These are phyloP conservation scores for Periglandula ipomoeae DNA, from an alignment of 2,329 filamentous ascomycete species.

Conservation along the genomic window DNA sequence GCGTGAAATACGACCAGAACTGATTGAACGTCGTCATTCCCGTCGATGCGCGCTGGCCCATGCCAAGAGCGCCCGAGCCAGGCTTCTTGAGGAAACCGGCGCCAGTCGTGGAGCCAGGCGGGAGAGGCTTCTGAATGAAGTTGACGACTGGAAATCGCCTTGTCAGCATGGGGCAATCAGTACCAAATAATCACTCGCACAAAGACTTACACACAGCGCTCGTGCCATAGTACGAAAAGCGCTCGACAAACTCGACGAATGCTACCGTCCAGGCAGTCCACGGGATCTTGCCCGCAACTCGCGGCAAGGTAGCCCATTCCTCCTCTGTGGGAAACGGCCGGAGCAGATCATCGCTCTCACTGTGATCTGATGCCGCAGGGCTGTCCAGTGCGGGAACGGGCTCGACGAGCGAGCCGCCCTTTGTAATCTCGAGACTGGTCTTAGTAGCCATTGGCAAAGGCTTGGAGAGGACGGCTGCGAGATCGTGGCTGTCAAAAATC, in stretches of 20 bases:
- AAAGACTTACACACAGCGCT: constrained; percentile 50
- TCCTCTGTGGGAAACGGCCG: constrained; percentile 15
- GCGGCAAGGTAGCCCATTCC: constrained; percentile 41
- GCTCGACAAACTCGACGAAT: constrained; percentile 61
- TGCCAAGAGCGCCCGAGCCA: constrained; percentile 45
- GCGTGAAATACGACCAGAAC: constrained; percentile 53
- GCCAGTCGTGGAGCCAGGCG: constrained; percentile 44
- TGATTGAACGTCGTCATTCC: constrained; percentile 39
- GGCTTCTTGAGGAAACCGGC: constrained; percentile 25
- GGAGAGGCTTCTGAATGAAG: constrained; percentile 52
- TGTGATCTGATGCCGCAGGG: neutral
- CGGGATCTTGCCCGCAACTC: constrained; percentile 48
- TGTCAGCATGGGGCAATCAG: neutral
- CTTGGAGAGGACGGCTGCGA: neutral
- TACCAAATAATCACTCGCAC: neutral
- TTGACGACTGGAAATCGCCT: constrained; percentile 37
- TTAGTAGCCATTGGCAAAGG: neutral
- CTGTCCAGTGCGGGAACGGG: neutral
- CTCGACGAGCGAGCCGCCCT: neutral
- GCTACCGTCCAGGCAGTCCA: constrained; percentile 53
- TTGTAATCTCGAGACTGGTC: neutral
- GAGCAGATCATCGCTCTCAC: neutral
- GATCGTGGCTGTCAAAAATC: neutral
- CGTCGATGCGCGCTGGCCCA: constrained; percentile 44
- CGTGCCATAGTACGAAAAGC: constrained; percentile 65